phyloP scores from a whole-genome alignment of 306 rosid genomes.

The Cercis canadensis region DNA sequence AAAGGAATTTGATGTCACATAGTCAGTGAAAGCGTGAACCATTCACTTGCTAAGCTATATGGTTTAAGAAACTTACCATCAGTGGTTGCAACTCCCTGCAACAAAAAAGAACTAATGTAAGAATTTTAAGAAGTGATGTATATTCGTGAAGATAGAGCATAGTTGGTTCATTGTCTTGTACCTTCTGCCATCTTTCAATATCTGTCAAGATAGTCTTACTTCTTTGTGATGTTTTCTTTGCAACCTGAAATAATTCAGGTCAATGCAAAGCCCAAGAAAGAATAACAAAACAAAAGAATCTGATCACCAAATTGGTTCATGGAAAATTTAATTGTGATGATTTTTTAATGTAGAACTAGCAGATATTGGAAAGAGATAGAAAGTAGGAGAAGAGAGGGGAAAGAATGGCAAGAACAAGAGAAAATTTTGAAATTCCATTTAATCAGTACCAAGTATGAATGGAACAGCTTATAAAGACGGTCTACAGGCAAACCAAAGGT shows the following conservation, averaged over 20 bases:
- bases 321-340: conserved; percentile 12
- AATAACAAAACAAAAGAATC: not conserved
- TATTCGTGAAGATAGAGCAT: not conserved
- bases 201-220: conserved; percentile 88
- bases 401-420: not conserved
- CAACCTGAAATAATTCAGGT: conserved; percentile 68
- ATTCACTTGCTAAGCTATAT: conserved; percentile 7
- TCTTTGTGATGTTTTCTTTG: conserved; percentile 91
- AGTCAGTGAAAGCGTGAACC: conserved; percentile 21
- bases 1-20: conserved; percentile 9
- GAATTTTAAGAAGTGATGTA: conserved; percentile 17
- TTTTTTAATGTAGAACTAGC: conserved; percentile 8
- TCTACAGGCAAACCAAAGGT: conserved; percentile 17
- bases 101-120: conserved; percentile 34
- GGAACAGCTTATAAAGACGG: not conserved
- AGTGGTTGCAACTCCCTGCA: conserved; percentile 93
- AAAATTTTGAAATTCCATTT: not conserved
- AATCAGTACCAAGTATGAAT: conserved; percentile 4
- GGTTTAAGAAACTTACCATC: conserved; percentile 73
- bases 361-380: not conserved
- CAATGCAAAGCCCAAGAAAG: conserved; percentile 20
- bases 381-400: conserved; percentile 8
- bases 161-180: conserved; percentile 36
- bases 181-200: conserved; percentile 99
- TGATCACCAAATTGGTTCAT: conserved; percentile 16